Evolutionary conservation across 805 yeast species (phyloP).

Genomic region (Lipomyces yamanashiensis): DNA sequence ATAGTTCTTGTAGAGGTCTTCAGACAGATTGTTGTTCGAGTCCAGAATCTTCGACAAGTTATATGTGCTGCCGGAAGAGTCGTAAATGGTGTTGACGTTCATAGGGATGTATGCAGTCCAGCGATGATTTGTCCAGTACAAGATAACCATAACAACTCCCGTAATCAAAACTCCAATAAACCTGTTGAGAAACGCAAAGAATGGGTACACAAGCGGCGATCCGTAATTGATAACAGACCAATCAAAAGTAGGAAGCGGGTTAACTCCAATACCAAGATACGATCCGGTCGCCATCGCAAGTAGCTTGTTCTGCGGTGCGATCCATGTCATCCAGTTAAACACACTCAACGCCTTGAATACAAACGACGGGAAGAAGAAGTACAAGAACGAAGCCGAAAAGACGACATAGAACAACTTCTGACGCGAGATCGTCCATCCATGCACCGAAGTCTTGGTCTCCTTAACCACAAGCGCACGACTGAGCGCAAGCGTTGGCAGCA

Average conservation of each 20-base stretch:
- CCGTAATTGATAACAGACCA: conserved; percentile 46
- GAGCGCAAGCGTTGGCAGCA: conserved; percentile 54
- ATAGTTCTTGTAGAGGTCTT: conserved; percentile 51
- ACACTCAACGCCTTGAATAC: conserved; percentile 63
- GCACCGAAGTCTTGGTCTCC: conserved; percentile 51
- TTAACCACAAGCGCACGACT: conserved; percentile 54
- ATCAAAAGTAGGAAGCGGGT: conserved; percentile 55
- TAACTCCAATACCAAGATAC: conserved; percentile 48
- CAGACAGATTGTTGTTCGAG: conserved; percentile 52
- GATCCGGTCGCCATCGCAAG: conserved; percentile 58
- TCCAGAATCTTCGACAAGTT: conserved; percentile 55
- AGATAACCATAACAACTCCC: conserved; percentile 41
- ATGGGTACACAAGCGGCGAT: conserved; percentile 55
- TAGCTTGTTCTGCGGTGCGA: conserved; percentile 55
- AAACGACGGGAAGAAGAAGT: conserved; percentile 68
- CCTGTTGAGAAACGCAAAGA: conserved; percentile 46
- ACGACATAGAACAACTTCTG: conserved; percentile 56
- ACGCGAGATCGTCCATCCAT: conserved; percentile 66
- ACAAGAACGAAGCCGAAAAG: conserved; percentile 50
- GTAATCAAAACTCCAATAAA: conserved; percentile 47
- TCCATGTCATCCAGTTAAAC: conserved; percentile 65
- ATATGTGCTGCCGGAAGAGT: conserved; percentile 46
- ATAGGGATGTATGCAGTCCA: conserved; percentile 59
- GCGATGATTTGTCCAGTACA: conserved; percentile 53
- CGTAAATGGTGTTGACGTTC: conserved; percentile 49